These are phyloP conservation scores for Chloranthus sessilifolius DNA, from an alignment of 164 flowering plant species.

Conservation along the genomic window DNA sequence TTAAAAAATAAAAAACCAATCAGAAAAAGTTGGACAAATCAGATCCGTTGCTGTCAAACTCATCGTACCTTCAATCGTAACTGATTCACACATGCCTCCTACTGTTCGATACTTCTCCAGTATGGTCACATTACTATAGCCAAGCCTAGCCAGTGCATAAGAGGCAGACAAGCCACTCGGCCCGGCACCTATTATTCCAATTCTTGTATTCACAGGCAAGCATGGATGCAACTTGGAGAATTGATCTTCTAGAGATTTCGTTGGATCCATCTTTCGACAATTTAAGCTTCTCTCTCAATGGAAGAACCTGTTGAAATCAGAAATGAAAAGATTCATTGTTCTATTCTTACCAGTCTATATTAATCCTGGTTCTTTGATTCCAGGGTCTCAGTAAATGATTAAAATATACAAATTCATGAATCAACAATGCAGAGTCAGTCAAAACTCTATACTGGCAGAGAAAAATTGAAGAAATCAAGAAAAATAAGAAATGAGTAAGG, in stretches of 20 bases:
- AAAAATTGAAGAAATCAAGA: too few relatives aligned
- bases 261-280: slow-evolving; percentile 33
- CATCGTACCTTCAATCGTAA: slow-evolving; percentile 61
- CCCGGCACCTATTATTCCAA: slow-evolving; percentile 71
- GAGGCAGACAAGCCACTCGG: slow-evolving; percentile 86
- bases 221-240: slow-evolving; percentile 67
- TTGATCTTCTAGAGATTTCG: slow-evolving; percentile 54
- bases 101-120: slow-evolving; percentile 62
- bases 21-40: too few relatives aligned
- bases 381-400: too few relatives aligned
- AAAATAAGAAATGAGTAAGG: too few relatives aligned
- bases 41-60: too few relatives aligned
- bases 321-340: too few relatives aligned
- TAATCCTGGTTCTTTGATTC: too few relatives aligned
- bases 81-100: slow-evolving; percentile 80
- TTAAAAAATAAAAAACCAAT: neutral
- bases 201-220: slow-evolving; percentile 48
- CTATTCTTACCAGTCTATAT: too few relatives aligned
- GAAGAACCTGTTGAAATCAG: slow-evolving; percentile 12
- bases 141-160: slow-evolving; percentile 65
- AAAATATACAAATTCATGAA: too few relatives aligned
- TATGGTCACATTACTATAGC: slow-evolving; percentile 52
- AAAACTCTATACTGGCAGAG: too few relatives aligned
- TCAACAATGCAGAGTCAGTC: too few relatives aligned
- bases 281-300: slow-evolving; percentile 1